A percentile compares a stretch with the other conserved stretches of the same genome.
These are phyloP conservation scores for Phytophthora agathidicida DNA, from an alignment of 352 stramenopile genomes.

Conservation along the genomic window DNA sequence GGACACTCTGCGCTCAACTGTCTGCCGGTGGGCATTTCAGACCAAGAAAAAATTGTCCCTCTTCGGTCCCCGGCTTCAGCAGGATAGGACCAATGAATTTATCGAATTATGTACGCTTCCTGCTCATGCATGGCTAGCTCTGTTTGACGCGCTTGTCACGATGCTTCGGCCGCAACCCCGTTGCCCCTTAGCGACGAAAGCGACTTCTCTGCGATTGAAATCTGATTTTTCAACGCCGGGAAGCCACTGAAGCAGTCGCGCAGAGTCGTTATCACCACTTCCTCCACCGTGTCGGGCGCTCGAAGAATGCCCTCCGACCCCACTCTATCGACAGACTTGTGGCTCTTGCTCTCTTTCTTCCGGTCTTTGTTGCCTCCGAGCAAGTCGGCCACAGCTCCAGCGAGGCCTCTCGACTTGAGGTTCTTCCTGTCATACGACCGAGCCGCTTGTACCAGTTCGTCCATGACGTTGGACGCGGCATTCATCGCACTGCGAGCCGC, in stretches of 20 bases:
- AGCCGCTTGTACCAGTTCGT: neutral
- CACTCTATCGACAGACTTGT: neutral
- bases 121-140: neutral
- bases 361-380: neutral
- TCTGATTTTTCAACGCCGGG: conserved; percentile 5
- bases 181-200: conserved; percentile 1
- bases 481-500: conserved; percentile 11
- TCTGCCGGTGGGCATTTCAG: neutral
- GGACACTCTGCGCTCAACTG: neutral
- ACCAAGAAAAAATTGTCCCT: neutral
- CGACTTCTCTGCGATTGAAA: conserved; percentile 8
- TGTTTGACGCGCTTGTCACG: neutral
- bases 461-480: conserved; percentile 4
- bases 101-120: no score
- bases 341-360: neutral
- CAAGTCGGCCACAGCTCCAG: conserved; percentile 2
- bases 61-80: neutral
- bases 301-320: conserved; percentile 25
- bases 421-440: conserved; percentile 13
- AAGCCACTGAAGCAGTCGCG: conserved; percentile 10
- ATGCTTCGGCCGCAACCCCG: neutral
- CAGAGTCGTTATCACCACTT: conserved; percentile 6
- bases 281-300: conserved; percentile 13
- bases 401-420: conserved; percentile 12
- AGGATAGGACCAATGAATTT: neutral